Conservation (phyloP, 257 asterid genomes). For the Cruciata laevipes region DNA sequence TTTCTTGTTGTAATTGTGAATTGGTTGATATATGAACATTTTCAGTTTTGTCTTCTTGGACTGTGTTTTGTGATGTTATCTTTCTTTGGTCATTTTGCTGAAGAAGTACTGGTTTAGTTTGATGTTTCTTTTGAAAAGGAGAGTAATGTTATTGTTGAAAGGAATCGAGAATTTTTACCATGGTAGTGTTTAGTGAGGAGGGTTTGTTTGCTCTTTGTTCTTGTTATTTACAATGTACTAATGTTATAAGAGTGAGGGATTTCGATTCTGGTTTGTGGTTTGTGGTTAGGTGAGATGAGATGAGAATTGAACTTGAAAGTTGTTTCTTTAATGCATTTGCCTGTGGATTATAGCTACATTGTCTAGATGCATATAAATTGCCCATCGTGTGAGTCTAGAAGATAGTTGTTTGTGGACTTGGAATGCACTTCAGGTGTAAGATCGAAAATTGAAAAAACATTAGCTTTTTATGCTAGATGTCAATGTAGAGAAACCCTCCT, state of each 20-base stretch:
- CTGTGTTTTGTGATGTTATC: neutral
- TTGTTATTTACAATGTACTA: neutral
- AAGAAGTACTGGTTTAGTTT: neutral
- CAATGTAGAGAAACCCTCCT: too few species aligned
- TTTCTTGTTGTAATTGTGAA: neutral
- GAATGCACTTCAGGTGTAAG: neutral
- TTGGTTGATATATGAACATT: neutral
- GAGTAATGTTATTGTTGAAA: neutral
- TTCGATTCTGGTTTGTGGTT: neutral
- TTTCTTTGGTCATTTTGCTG: neutral
- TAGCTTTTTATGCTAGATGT: too few species aligned
- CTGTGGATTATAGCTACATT: neutral
- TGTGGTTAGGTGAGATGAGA: neutral
- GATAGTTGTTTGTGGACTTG: neutral
- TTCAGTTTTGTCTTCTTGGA: neutral
- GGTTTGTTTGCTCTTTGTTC: neutral
- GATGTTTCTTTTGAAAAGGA: neutral
- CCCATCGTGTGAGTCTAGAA: neutral
- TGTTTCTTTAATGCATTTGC: constrained; percentile 1
- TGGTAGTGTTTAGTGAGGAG: neutral
- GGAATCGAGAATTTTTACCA: neutral
- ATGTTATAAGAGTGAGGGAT: neutral
- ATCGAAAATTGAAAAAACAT: neutral
- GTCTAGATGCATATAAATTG: neutral
- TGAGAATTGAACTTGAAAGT: too few species aligned